Base-by-base conservation (phyloP, 1,284 basidiomycete genomes). In the Apiotrichum laibachii region DNA sequence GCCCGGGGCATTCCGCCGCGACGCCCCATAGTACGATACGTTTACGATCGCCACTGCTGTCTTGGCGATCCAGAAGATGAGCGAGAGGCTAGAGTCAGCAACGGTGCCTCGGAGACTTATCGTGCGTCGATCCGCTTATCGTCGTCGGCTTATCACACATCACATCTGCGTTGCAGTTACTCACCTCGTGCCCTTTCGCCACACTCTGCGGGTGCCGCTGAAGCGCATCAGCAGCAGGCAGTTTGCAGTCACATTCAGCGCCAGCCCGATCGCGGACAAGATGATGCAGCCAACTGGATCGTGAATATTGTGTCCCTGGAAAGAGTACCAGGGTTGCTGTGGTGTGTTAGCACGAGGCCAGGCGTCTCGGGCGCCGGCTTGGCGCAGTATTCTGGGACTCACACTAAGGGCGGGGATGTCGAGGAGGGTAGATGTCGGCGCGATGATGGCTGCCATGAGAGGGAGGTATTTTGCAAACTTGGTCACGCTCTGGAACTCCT, bases 331-430 rank as follows among this genome's bases (percentile, higher is more conserved):
- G 40, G 68, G 69, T 71, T 80, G 69, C 76, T 76, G 42, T 40
- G 19, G 39, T 5, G 8, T 13, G 26, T 46, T 3, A 39, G 43
- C 39, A n/a, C 1, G 5, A 16, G 15, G n/a, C 6, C 33, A 7
- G 7, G 33, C 15, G 18, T 22, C 2, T 42, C 26, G 26, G 26
- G 26, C 26, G 26, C 26, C 26, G 26, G 26, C 26, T 31, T 31
- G 26, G 26, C 26, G 7, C 4, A 31, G 26, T 31, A 31, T 31
- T 31, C 26, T 31, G 26, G 26, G 26, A 67, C 73, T 64, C 53
- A 78, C 76, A 4, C 70, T 72, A 18, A 81, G 62, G 0, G 77
- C 80, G 0, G 80, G 80, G n/a, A 81, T 79, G 56, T 80, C 79
- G 19, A 81, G 61, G 21, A 81, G 61, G 8, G 79, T 80, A 1